Base-by-base conservation (phyloP, 1,284 basidiomycete species). In the Neonothopanus nambi region DNA sequence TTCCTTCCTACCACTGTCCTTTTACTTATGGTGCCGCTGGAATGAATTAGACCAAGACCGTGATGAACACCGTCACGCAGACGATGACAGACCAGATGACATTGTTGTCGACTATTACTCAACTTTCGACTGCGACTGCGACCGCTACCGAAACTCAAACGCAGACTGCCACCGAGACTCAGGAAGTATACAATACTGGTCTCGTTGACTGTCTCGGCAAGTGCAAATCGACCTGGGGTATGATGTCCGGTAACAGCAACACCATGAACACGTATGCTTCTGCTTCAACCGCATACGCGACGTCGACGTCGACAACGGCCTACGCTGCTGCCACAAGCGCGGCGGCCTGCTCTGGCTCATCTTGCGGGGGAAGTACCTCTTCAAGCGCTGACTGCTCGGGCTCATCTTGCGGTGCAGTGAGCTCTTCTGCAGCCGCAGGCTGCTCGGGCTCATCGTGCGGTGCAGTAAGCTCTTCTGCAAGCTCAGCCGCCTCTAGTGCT, bases 161-260 rank as follows among this genome's bases (percentile, higher is more conserved):
- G 17, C 61, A 72, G 43, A 79, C 78, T 11, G 64, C 70, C 42
- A 81, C 78, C 13, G 71, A 70, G 37, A 76, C 79, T 15, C 75
- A 75, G 40, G 81, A 81, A 18, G 72, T 76, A 43, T 54, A 63
- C 17, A 67, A 78, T 61, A 82, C 79, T 45, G 72, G 64, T 57
- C 77, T 85, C 54, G 73, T 77, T 46, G 67, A 77, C 51, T 86
- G 84, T 68, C 70, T 86, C 39, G 48, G 53, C 5, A 57, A 82
- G 78, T 86, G 85, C 77, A 82, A 84, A 72, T 79, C 75, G 37
- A 64, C 66, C 55, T 85, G 77, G 74, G 73, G 72, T 47, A 65
- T 86, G 64, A 75, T 65, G 12, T 55, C 68, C 15, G 81, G 82
- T 20, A 85, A 80, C 71, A 74, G 70, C 71, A 71, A 79, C 70